These are phyloP conservation scores for Solanum clarkiae DNA, from an alignment of 257 asterid genomes.

Conservation along the genomic window DNA sequence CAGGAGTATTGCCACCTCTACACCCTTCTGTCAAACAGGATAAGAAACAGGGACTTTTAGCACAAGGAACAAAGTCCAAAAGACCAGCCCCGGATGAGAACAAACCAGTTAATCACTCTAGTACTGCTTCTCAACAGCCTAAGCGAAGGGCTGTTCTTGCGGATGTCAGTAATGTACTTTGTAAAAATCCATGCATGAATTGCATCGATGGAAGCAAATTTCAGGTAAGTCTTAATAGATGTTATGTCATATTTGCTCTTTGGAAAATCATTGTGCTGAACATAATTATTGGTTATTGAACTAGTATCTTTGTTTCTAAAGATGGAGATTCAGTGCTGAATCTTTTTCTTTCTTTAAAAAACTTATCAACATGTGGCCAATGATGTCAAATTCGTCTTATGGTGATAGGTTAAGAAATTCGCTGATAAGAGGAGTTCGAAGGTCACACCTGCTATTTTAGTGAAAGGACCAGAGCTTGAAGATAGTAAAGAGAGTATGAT, in stretches of 20 bases:
- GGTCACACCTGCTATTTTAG: constrained; percentile 25
- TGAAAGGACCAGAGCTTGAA: constrained; percentile 16
- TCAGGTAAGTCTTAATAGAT: constrained; percentile 27
- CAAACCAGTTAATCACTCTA: constrained; percentile 4
- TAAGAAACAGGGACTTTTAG: constrained; percentile 26
- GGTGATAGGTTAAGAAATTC: constrained; percentile 19
- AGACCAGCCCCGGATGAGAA: constrained; percentile 48
- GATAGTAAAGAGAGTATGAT: constrained; percentile 11
- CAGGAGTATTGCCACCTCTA: constrained; percentile 62
- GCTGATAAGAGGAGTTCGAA: constrained; percentile 32
- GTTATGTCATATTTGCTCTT: neutral
- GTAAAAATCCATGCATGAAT: constrained; percentile 33
- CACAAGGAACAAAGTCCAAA: constrained; percentile 39
- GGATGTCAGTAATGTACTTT: constrained; percentile 66
- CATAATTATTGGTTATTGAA: neutral
- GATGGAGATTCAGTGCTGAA: neutral
- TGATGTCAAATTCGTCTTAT: neutral
- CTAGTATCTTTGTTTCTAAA: neutral
- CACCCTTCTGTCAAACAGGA: constrained; percentile 44
- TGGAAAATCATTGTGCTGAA: neutral
- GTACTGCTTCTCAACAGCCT: constrained; percentile 22
- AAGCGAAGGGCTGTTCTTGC: constrained; percentile 76
- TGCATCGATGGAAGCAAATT: constrained; percentile 32
- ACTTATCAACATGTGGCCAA: neutral
- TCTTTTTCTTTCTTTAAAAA: neutral